phyloP scores from a whole-genome alignment of 139 green algal species.

The Chlamydomonas sp. region DNA sequence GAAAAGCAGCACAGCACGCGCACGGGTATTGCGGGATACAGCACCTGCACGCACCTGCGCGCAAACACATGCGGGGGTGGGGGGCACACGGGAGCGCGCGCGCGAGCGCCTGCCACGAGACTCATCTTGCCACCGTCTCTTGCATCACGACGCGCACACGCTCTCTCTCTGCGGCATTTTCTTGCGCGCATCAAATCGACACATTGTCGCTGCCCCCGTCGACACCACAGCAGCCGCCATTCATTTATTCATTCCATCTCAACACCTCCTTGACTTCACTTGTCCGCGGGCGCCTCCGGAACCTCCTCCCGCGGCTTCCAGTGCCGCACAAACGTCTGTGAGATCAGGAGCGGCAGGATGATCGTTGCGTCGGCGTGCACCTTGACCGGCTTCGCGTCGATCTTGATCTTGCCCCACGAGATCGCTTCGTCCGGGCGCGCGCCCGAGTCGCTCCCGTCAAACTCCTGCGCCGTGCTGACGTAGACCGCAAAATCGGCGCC shows the following conservation, averaged over 20 bases:
- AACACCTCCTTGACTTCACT: too few relatives aligned
- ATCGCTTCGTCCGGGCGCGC: slow-evolving; percentile 92
- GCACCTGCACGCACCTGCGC: background rate
- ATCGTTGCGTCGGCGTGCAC: slow-evolving; percentile 90
- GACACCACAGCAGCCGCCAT: too few relatives aligned
- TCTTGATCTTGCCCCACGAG: slow-evolving; percentile 93
- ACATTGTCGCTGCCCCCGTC: too few relatives aligned
- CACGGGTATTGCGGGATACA: background rate
- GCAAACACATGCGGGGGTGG: too few relatives aligned
- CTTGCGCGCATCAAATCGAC: too few relatives aligned
- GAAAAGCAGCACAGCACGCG: background rate
- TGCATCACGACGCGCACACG: too few relatives aligned
- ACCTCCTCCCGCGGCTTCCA: slow-evolving; percentile 75
- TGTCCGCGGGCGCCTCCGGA: too few relatives aligned
- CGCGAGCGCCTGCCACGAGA: too few relatives aligned
- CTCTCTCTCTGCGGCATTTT: too few relatives aligned
- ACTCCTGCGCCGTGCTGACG: slow-evolving; percentile 88
- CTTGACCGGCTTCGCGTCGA: slow-evolving; percentile 70
- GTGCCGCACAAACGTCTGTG: slow-evolving; percentile 87
- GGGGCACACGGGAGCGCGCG: too few relatives aligned
- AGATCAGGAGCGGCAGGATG: slow-evolving; percentile 87
- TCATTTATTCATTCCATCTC: too few relatives aligned
- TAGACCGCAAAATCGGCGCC: slow-evolving; percentile 91
- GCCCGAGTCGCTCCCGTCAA: slow-evolving; percentile 90
- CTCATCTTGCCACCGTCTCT: too few relatives aligned